Evolutionary conservation across 1,284 basidiomycete species (phyloP).

Genomic region (Trichosporon sp.): DNA sequence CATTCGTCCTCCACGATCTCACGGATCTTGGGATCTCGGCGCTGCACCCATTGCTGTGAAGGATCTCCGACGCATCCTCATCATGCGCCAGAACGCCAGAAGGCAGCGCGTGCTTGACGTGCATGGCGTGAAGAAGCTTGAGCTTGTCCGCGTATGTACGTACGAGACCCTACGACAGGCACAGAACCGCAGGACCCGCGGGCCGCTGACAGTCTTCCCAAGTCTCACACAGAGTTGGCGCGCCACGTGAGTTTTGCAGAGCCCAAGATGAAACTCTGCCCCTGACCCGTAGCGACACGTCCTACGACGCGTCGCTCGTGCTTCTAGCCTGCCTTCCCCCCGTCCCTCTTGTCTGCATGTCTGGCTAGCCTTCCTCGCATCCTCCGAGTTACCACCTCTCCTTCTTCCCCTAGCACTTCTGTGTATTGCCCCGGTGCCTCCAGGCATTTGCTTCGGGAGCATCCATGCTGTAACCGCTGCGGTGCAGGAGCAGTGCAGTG

Average conservation of each 20-base stretch:
- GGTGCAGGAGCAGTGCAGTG: too few relatives aligned
- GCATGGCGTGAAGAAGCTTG: background rate
- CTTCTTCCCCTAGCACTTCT: too few relatives aligned
- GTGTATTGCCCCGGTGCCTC: background rate
- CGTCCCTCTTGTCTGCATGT: background rate
- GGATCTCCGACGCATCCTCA: background rate
- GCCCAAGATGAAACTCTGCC: background rate
- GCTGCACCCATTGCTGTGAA: background rate
- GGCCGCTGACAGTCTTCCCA: background rate
- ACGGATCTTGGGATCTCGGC: background rate
- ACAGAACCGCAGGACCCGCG: background rate
- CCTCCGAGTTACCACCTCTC: too few relatives aligned
- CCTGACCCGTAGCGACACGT: conserved; percentile 1
- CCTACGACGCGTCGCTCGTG: background rate
- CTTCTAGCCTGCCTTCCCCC: background rate
- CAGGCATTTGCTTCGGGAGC: background rate
- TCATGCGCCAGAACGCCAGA: background rate
- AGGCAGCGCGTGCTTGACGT: background rate
- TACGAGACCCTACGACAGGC: background rate
- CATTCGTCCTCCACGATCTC: too few relatives aligned
- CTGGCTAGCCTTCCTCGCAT: background rate
- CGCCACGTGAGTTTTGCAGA: background rate
- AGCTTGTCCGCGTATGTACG: background rate
- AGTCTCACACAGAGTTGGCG: too few relatives aligned
- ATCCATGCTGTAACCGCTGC: too few relatives aligned